Evolutionary conservation across 2,329 filamentous ascomycete species (phyloP).

Genomic region (Graphiopsis chlorocephala): DNA sequence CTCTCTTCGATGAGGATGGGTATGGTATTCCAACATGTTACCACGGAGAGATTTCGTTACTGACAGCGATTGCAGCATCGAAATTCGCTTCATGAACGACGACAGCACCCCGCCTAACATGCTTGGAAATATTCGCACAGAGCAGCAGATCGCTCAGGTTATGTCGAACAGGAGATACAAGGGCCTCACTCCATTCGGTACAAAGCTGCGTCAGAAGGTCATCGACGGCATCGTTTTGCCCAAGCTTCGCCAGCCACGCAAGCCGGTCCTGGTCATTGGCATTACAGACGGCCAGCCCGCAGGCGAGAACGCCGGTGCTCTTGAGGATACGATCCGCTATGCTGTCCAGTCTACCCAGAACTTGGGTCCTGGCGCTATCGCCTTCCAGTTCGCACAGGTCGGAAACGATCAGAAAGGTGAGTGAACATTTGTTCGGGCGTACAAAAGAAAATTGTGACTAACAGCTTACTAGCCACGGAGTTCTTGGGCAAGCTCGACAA

Average conservation of each 20-base stretch:
- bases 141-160: conserved; percentile 58
- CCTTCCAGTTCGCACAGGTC: conserved; percentile 68
- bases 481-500: conserved; percentile 64
- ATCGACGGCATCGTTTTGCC: conserved; percentile 59
- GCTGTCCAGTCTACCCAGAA: conserved; percentile 50
- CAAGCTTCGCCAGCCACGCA: conserved; percentile 56
- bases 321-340: conserved; percentile 57
- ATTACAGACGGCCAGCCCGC: conserved; percentile 67
- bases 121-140: conserved; percentile 55
- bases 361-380: conserved; percentile 55
- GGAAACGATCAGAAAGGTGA: conserved; percentile 60
- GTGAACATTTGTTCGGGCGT: neutral
- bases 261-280: conserved; percentile 64
- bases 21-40: neutral
- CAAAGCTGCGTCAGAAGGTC: conserved; percentile 60
- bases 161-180: conserved; percentile 60
- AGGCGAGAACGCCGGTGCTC: conserved; percentile 56
- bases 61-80: conserved; percentile 41
- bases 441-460: neutral
- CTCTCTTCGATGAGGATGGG: conserved; percentile 67
- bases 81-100: conserved; percentile 68
- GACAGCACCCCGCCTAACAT: conserved; percentile 44
- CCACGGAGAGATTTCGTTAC: too few species aligned
- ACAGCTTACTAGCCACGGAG: conserved; percentile 44
- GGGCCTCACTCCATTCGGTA: conserved; percentile 66